Conservation (phyloP, 2,329 filamentous ascomycete species). For the Phyllosticta ampelicida region DNA sequence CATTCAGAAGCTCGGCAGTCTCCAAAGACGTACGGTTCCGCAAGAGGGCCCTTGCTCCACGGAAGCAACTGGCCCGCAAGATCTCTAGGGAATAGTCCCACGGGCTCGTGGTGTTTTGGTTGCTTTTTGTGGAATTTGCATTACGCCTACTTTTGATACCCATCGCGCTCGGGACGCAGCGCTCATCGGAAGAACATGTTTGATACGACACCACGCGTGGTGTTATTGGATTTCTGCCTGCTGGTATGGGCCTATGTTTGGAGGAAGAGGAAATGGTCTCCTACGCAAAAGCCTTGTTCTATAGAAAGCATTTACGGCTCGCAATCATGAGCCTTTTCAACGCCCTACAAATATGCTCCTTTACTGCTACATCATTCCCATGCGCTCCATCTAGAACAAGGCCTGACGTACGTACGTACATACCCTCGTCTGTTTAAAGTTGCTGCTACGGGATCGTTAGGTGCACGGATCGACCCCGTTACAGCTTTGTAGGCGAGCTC, state of each 20-base stretch:
- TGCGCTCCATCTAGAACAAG: background rate
- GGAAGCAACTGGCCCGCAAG: background rate
- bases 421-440: background rate
- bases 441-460: background rate
- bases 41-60: slow-evolving; percentile 13
- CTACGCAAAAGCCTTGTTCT: too few relatives aligned
- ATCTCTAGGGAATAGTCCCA: background rate
- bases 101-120: background rate
- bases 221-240: background rate
- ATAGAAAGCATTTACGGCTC: too few relatives aligned
- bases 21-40: slow-evolving; percentile 24
- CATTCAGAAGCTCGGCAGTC: slow-evolving; percentile 13
- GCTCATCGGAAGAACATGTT: background rate
- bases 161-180: slow-evolving; percentile 1
- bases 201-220: background rate
- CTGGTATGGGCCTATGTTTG: background rate
- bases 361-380: too few relatives aligned
- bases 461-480: background rate
- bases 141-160: slow-evolving; percentile 7
- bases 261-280: background rate
- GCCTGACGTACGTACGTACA: background rate
- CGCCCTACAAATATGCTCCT: too few relatives aligned
- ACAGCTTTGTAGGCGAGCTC: background rate
- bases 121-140: background rate
- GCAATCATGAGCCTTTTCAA: too few relatives aligned